Evolutionary conservation across 192 early-diverging fungal genomes (phyloP), one percentile per base, ranked within the genome.

Genomic region (Coemansia sp.): DNA sequence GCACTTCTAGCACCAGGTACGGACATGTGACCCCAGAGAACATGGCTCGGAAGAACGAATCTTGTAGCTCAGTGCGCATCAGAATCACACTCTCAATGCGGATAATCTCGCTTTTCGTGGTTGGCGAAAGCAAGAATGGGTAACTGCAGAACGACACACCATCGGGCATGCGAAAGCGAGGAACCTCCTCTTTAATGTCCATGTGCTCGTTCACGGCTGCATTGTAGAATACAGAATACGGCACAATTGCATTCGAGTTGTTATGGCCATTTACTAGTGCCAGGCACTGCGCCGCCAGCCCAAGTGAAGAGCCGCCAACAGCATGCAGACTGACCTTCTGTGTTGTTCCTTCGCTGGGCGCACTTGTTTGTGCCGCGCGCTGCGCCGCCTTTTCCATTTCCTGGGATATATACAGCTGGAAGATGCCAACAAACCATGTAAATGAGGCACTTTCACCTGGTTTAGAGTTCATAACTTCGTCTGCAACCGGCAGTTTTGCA

Each of bases 31-130:
- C 89, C 19, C 91, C 89, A 29, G 82, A 82, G 68, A 92, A 91
- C 65, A 92, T 71, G 52, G 89, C 90, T 14, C 91, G 75, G 63
- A 92, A 92, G 66, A 92, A 92, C 11, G 91, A 85, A 82, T 91
- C 86, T 42, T 92, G 89, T 8, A 91, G 74, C 68, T 82, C 79
- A 0, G 79, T 82, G 33, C 89, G 85, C 89, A 90, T 90, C 52
- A 85, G 68, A 51, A 88, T 85, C 25, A 88, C 85, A 55, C 88
- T 90, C 60, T 92, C 90, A 19, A 87, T 84, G 42, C 88, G 88
- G 23, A 92, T 74, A 36, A 92, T 84, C 63, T 90, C 87, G 56
- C 88, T 88, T 72, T 92, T 92, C 19, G 87, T 89, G 6, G 85
- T 83, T 8, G 89, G 87, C 21, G 85, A 88, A 25, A 92, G 73